Evolutionary conservation across 768 basidiomycete species (phyloP), one percentile per base, ranked within the genome.

Genomic region (Coprinopsis marcescibilis): DNA sequence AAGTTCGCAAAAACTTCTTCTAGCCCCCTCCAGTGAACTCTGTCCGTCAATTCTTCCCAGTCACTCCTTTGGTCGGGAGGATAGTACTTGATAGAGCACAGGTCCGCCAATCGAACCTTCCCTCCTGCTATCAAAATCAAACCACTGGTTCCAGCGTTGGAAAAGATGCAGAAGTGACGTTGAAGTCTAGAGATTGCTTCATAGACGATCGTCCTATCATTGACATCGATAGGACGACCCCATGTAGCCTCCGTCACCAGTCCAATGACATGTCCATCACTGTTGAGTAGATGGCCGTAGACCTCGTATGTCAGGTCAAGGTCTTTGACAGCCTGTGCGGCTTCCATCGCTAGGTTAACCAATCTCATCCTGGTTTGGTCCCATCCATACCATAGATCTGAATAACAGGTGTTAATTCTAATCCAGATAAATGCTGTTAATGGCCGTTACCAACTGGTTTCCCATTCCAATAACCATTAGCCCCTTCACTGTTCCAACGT

Each of bases 391-490:
- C 60, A 52, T 4, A 67, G 54, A 51, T 71, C 69, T 66, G 45
- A n/a, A n/a, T n/a, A n/a, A n/a, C n/a, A n/a, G n/a, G n/a, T n/a
- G n/a, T n/a, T n/a, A n/a, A n/a, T n/a, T n/a, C n/a, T 10, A 25
- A 8, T 24, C 10, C 41, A 19, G 26, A 27, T 5, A 12, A n/a
- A 30, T 8, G 27, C 15, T 23, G 39, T n/a, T n/a, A 40, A 5
- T 40, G 17, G 25, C 19, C 6, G 66, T 49, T 52, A 66, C 66
- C 65, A 43, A 67, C 68, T 59, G 65, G 60, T 47, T 57, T 61
- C 8, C 65, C 68, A 23, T 64, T 62, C 68, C 69, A 73, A 24
- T 64, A 55, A 1, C 68, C 71, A 17, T 62, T 52, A 37, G 67
- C 56, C 15, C 59, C 53, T 14, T 49, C 55, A 35, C 32, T 30